Percentiles rank a stretch among this genome's conserved stretches.
phyloP scores from a whole-genome alignment of 2,329 filamentous ascomycete genomes.

The Aspergillus ochraceus region DNA sequence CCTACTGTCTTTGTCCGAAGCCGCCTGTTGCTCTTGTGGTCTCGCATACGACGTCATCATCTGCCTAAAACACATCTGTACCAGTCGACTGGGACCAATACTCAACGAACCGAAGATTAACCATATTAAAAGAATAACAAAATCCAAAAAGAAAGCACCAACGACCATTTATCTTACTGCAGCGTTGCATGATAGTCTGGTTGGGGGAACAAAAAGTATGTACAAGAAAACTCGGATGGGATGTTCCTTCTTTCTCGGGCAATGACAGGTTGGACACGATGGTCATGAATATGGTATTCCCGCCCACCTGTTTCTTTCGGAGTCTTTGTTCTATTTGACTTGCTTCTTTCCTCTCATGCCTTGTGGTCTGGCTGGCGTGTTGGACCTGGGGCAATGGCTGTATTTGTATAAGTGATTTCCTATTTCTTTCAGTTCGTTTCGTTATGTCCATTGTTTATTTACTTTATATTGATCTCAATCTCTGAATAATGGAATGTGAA shows the following conservation, averaged over 20 bases:
- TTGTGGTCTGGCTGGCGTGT: conserved; percentile 22
- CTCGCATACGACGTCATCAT: conserved; percentile 5
- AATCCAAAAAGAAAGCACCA: neutral
- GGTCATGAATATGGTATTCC: conserved; percentile 12
- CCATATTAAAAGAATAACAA: neutral
- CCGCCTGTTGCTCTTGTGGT: conserved; percentile 10
- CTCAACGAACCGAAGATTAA: neutral
- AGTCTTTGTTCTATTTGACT: conserved; percentile 15
- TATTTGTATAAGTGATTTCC: conserved; percentile 29
- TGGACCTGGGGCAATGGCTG: conserved; percentile 32
- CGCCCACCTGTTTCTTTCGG: conserved; percentile 13
- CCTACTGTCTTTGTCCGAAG: conserved; percentile 6
- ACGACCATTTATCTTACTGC: neutral
- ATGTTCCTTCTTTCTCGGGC: conserved; percentile 4
- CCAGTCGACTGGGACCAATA: neutral
- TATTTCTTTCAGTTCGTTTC: conserved; percentile 17
- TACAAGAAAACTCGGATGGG: conserved; percentile 1
- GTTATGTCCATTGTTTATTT: conserved; percentile 19
- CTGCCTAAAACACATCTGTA: conserved; percentile 11
- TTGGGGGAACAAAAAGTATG: conserved; percentile 3
- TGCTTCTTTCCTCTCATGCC: conserved; percentile 20
- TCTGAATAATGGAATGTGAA: conserved; percentile 32
- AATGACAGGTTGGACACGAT: conserved; percentile 3
- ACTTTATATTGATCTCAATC: conserved; percentile 23
- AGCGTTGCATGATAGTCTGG: conserved; percentile 1